Evolutionary conservation across 2,329 filamentous ascomycete species (phyloP).

Genomic region (Lasiodiplodia sp.): DNA sequence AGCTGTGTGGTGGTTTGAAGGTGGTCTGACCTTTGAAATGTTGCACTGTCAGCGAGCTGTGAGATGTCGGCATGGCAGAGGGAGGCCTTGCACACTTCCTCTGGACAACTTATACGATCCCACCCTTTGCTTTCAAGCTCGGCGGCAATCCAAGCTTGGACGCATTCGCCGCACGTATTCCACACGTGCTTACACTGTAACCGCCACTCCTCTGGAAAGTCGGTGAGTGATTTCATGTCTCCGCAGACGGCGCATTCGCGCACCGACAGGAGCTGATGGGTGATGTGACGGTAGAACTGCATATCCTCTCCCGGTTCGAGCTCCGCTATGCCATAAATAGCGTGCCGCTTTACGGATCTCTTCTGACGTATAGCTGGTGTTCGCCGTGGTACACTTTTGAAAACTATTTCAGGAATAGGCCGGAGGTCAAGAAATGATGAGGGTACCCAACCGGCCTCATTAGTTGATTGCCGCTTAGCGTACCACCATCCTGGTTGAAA

Average conservation of each 20-base stretch:
- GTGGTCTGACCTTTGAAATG: constrained; percentile 30
- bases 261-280: neutral
- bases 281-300: neutral
- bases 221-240: neutral
- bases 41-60: constrained; percentile 52
- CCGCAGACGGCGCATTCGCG: constrained; percentile 12
- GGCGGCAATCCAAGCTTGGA: constrained; percentile 48
- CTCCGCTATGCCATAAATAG: neutral
- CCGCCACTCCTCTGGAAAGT: neutral
- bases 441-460: constrained; percentile 13
- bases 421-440: neutral
- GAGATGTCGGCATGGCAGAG: constrained; percentile 57
- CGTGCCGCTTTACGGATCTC: neutral
- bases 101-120: constrained; percentile 60
- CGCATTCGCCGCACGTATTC: constrained; percentile 48
- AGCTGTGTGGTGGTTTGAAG: constrained; percentile 50
- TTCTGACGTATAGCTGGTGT: constrained; percentile 5
- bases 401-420: neutral
- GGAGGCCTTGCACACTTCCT: constrained; percentile 52
- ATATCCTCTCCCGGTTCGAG: neutral
- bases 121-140: constrained; percentile 49
- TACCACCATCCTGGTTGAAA: constrained; percentile 13
- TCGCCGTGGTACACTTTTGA: neutral
- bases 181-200: constrained; percentile 42
- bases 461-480: neutral